A percentile compares a stretch with the other conserved stretches of the same genome.
phyloP scores from a whole-genome alignment of 768 basidiomycete species.

The Mycena rosella region DNA sequence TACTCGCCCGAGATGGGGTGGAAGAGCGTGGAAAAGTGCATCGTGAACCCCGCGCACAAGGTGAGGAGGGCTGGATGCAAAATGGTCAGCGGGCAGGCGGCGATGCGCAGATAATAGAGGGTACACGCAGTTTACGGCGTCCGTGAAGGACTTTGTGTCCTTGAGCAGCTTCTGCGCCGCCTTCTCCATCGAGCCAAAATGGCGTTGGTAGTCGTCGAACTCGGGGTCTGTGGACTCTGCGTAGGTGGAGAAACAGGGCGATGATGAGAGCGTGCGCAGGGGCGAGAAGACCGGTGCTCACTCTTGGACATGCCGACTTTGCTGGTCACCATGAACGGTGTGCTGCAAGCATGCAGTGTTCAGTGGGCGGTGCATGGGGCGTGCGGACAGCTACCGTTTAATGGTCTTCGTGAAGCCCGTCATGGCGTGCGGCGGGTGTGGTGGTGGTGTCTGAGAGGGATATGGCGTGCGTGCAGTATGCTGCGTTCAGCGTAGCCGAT shows the following conservation, averaged over 20 bases:
- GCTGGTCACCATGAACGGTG: slow-evolving; percentile 90
- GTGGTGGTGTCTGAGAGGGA: slow-evolving; percentile 1
- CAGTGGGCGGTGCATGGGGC: slow-evolving; percentile 7
- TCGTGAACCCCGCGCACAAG: slow-evolving; percentile 70
- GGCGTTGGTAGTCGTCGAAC: slow-evolving; percentile 88
- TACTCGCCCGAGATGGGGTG: slow-evolving; percentile 81
- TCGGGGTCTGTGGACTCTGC: slow-evolving; percentile 87
- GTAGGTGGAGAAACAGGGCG: neutral
- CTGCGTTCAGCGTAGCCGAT: slow-evolving; percentile 3
- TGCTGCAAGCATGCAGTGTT: slow-evolving; percentile 61
- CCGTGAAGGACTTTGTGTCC: slow-evolving; percentile 89
- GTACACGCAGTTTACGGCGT: slow-evolving; percentile 80
- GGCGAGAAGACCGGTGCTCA: slow-evolving; percentile 51
- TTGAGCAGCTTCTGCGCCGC: slow-evolving; percentile 92
- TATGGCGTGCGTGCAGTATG: slow-evolving; percentile 15
- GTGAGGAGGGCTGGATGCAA: slow-evolving; percentile 72
- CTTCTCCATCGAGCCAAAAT: slow-evolving; percentile 82
- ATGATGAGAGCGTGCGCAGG: slow-evolving; percentile 20
- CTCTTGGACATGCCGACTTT: slow-evolving; percentile 96
- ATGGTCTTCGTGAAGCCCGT: slow-evolving; percentile 88
- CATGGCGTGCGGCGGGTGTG: slow-evolving; percentile 59
- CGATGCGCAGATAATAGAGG: slow-evolving; percentile 7
- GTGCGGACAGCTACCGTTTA: slow-evolving; percentile 65
- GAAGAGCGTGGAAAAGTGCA: slow-evolving; percentile 74
- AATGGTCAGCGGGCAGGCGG: slow-evolving; percentile 12